Percentiles rank a stretch among this genome's conserved stretches.
Conservation (phyloP, 805 yeast species). For the Hanseniaspora valbyensis region DNA sequence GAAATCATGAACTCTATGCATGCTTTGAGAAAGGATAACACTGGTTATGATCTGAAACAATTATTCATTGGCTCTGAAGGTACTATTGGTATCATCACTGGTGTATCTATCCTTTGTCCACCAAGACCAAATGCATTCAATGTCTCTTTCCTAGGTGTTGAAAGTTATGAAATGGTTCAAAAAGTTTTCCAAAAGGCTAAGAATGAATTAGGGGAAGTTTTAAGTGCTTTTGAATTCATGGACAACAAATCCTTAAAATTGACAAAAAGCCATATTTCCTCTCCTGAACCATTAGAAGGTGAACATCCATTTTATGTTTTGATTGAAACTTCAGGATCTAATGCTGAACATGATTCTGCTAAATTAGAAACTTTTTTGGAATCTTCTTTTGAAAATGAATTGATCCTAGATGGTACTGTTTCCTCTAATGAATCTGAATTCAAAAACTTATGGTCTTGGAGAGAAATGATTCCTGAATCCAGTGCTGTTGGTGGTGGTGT, state of each 20-base stretch:
- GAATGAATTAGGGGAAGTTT: conserved; percentile 65
- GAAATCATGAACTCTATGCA: conserved; percentile 68
- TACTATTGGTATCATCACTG: conserved; percentile 81
- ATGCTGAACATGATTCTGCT: conserved; percentile 83
- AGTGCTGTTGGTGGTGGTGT: conserved; percentile 81
- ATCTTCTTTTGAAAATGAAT: conserved; percentile 67
- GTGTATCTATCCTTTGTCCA: conserved; percentile 80
- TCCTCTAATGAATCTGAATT: conserved; percentile 92
- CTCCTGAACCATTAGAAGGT: conserved; percentile 65
- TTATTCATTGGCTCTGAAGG: conserved; percentile 92
- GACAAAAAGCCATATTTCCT: conserved; percentile 49
- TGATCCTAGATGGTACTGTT: conserved; percentile 85
- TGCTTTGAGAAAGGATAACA: conserved; percentile 83
- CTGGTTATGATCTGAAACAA: conserved; percentile 90
- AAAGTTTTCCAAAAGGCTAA: conserved; percentile 70
- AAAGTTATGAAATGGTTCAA: conserved; percentile 73
- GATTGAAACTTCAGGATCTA: conserved; percentile 94
- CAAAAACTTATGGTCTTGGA: conserved; percentile 82
- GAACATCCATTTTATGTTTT: conserved; percentile 81
- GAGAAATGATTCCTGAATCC: conserved; percentile 89
- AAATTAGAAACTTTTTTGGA: conserved; percentile 81
- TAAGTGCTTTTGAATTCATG: conserved; percentile 92
- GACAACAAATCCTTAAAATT: conserved; percentile 58
- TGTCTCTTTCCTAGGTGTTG: conserved; percentile 78
- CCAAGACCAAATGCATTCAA: conserved; percentile 75